Percentiles rank a stretch among this genome's conserved stretches.
Conservation (phyloP, 208 protist species). For the Balamuthia mandrillaris region DNA sequence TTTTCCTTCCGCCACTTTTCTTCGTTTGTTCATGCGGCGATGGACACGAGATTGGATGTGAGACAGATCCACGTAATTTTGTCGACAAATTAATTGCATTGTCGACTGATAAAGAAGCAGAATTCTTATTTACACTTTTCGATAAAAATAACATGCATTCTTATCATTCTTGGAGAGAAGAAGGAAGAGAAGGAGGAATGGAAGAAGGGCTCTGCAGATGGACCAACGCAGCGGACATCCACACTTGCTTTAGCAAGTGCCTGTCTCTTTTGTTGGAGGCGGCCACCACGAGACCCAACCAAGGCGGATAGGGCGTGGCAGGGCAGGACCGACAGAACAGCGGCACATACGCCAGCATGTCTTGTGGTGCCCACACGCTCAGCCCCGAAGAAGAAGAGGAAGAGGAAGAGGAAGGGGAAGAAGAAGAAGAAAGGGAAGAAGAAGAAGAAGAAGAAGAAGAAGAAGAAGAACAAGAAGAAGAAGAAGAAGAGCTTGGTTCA, state of each 20-base stretch:
- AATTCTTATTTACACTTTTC: not conserved
- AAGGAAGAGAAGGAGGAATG: not conserved
- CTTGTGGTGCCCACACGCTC: not conserved
- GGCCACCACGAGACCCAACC: slow-evolving; percentile 5
- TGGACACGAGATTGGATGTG: no score
- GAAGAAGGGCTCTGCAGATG: not conserved
- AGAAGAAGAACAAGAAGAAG: not conserved
- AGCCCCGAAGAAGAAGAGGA: not conserved
- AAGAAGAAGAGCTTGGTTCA: no score
- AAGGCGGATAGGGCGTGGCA: not conserved
- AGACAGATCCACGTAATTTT: no score
- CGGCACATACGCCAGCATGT: not conserved
- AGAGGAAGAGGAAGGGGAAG: not conserved
- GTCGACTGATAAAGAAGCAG: no score
- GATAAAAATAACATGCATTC: not conserved
- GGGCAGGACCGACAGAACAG: not conserved
- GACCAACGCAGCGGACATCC: no score
- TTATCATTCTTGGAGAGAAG: not conserved
- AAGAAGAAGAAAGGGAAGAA: not conserved
- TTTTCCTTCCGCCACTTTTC: no score
- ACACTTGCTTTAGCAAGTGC: not conserved
- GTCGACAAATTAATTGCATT: no score
- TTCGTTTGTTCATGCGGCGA: no score
- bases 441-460: not conserved
- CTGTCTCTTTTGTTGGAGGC: not conserved